Conservation (phyloP, 2,329 filamentous ascomycete species). For the Fusarium marasasianum region DNA sequence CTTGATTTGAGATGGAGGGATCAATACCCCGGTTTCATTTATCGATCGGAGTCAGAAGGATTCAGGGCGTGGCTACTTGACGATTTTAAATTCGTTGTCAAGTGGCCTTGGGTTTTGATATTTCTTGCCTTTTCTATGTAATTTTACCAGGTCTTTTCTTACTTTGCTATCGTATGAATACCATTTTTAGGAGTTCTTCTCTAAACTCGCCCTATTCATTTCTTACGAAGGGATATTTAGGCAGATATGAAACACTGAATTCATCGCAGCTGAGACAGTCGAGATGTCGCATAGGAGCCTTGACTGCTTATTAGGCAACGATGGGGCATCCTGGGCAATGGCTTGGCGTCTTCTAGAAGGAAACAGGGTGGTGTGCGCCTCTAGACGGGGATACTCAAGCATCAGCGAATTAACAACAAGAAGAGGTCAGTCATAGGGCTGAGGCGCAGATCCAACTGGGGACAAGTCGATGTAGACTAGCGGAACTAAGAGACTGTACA, state of each 20-base stretch:
- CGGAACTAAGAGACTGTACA: conserved; percentile 11
- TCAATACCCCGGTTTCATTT: conserved; percentile 26
- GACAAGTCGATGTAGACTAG: not conserved
- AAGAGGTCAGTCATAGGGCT: conserved; percentile 16
- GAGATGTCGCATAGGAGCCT: not conserved
- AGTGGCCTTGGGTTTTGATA: not conserved
- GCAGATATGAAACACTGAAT: not conserved
- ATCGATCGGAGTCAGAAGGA: conserved; percentile 23
- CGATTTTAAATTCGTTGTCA: conserved; percentile 1
- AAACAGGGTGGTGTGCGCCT: conserved; percentile 10
- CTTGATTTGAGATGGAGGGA: conserved; percentile 25
- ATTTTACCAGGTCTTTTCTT: not conserved
- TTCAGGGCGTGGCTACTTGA: conserved; percentile 9
- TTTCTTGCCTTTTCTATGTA: conserved; percentile 10
- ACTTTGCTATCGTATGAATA: conserved; percentile 19
- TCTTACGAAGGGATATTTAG: not conserved
- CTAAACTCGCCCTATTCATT: not conserved
- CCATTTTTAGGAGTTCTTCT: not conserved
- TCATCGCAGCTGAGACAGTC: not conserved
- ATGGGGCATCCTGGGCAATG: not conserved
- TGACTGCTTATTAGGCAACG: conserved; percentile 17
- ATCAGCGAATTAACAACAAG: not conserved
- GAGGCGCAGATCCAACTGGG: conserved; percentile 19
- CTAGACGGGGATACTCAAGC: not conserved
- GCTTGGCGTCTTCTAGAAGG: conserved; percentile 26